Evolutionary conservation across 176 grass and related monocot genomes (phyloP).

Genomic region (Elymus sibiricus): DNA sequence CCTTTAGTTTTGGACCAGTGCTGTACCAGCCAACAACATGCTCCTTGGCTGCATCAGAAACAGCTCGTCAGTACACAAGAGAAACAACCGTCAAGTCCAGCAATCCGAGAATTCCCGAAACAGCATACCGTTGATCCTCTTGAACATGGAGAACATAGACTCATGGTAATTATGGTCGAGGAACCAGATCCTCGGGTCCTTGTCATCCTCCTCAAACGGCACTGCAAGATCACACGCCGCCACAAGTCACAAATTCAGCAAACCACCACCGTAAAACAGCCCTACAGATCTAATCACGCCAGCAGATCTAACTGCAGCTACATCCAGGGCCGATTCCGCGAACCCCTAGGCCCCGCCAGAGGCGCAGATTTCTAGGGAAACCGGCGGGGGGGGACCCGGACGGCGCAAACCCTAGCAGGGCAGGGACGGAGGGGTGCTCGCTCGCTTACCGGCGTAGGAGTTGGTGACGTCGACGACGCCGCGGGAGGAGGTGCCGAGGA

Average conservation of each 20-base stretch:
- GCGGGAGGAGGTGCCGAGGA: constrained; percentile 73
- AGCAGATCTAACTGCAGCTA: constrained; percentile 19
- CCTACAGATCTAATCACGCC: constrained; percentile 27
- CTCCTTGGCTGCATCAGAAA: constrained; percentile 69
- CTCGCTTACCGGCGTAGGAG: constrained; percentile 76
- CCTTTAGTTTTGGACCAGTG: constrained; percentile 94
- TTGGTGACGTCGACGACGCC: constrained; percentile 91
- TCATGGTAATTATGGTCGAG: constrained; percentile 97
- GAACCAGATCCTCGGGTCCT: constrained; percentile 98
- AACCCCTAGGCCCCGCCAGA: not conserved
- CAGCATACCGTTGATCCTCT: constrained; percentile 86
- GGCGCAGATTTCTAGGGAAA: not conserved
- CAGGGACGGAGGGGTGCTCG: not conserved
- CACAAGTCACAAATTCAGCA: not conserved
- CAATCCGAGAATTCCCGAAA: not conserved
- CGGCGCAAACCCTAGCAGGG: constrained; percentile 14
- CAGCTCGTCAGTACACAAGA: constrained; percentile 9
- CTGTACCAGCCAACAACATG: constrained; percentile 99
- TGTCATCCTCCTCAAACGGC: constrained; percentile 95
- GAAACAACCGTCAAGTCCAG: not conserved
- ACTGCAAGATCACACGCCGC: constrained; percentile 44
- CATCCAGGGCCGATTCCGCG: not conserved
- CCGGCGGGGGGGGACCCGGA: not conserved
- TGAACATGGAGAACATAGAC: constrained; percentile 96
- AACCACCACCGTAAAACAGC: not conserved